Evolutionary conservation across 768 basidiomycete genomes (phyloP), one percentile per base, ranked within the genome.

Genomic region (Dacryopinax spathularia): DNA sequence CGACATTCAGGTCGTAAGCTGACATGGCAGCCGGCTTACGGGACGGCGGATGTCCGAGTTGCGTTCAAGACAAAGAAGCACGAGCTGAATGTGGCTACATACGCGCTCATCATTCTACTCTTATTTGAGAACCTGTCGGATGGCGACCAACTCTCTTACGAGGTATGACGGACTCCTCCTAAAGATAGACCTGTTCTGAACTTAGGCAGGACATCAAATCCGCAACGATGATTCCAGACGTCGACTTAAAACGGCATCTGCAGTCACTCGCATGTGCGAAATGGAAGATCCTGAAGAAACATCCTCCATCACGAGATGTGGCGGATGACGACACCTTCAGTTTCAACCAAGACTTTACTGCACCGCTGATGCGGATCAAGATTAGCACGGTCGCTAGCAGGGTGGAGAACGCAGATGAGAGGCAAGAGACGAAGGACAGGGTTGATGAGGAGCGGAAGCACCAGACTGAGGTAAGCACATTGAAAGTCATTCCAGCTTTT

Each of bases 211-310:
- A 97, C 66, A 89, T 99, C 69, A 84, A 85, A 73, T 72, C 80
- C 9, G 81, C 86, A 3, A 92, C 93, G 0, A 71, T 75, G 16
- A 88, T 98, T 63, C 82, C 84, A 0, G 85, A 91, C 20, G 65
- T 66, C 0, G 94, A 98, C 64, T 80, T 98, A 1, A 84, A 87
- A 70, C 87, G 96, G n/a, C 88, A 92, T 68, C 80, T 99, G 1
- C 96, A 99, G 71, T 93, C 95, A 0, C 80, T 99, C 25, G 94
- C 96, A 0, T 97, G 95, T 71, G 92, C 89, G 10, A 98, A 93
- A 72, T 92, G 80, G 78, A 93, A 93, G 70, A 79, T 99, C 31
- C 75, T 99, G 67, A 91, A 86, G 74, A 98, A 98, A 70, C 85
- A 87, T 65, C 96, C 95, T 0, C 82, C 88, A 37, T 84, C 91